Base-by-base conservation (phyloP, 352 stramenopile species). In the Phytophthora agathidicida region DNA sequence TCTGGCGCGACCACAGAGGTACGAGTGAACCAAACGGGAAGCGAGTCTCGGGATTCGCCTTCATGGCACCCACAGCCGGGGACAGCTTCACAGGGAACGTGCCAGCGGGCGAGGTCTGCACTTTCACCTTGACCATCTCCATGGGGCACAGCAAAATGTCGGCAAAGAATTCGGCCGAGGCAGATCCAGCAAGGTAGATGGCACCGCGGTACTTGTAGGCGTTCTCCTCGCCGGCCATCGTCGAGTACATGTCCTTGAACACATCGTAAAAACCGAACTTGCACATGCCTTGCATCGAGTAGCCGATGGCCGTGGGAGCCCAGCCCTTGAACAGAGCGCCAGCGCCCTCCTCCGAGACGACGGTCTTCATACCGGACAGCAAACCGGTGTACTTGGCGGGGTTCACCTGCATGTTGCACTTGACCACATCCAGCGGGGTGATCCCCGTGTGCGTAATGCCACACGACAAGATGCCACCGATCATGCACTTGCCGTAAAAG, bases 181-280 rank as follows among this genome's bases (percentile, higher is more conserved):
- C 93, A 32, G 93, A 98, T 48, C 90, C 93, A 32, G 86, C 86
- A 46, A 97, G 71, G 76, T 96, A 98, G 64, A 98, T 96, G 26
- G 89, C 65, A 23, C 89, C 91, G 65, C 91, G 85, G 75, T 97
- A 98, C 76, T 97, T 93, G 80, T 94, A 94, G 16, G 92, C 80
- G 68, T 91, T 96, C 74, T 98, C 93, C 64, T 97, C 85, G 28
- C 91, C 91, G 28, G 90, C 88, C 61, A 97, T 76, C 49, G 66
- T 96, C 60, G 67, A 83, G 90, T 98, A 98, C 37, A 88, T 76
- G 72, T 98, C 91, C 86, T 98, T 98, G 76, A 98, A 98, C 81
- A 95, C 90, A 78, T 98, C 93, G 75, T 98, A 98, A 59, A 98
- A 91, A 17, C 93, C 93, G 69, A 98, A 98, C 80, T 97, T 97